These are phyloP conservation scores for Cladosporium oxysporum DNA, from an alignment of 2,329 filamentous ascomycete species.

Conservation along the genomic window DNA sequence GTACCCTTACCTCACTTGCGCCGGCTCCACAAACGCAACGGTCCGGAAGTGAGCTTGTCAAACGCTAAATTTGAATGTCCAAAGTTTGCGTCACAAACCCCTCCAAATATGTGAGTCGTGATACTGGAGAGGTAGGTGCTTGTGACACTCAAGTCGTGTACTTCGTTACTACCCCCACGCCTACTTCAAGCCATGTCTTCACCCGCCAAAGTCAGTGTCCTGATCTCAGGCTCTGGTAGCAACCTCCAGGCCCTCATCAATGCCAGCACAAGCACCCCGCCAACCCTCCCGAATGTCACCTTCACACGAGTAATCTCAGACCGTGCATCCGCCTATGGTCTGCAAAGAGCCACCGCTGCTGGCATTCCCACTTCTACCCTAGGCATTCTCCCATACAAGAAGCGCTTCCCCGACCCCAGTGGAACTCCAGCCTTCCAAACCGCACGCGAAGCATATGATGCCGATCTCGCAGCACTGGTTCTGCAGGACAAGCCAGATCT, in stretches of 20 bases:
- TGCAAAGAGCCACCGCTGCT: conserved; percentile 61
- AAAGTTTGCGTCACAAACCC: conserved; percentile 10
- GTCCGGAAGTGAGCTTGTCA: not conserved
- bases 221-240: conserved; percentile 70
- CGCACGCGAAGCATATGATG: conserved; percentile 71
- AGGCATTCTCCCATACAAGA: conserved; percentile 77
- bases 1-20: not conserved
- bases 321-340: conserved; percentile 64
- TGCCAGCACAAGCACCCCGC: conserved; percentile 56
- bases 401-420: conserved; percentile 60
- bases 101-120: conserved; percentile 1
- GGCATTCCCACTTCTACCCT: conserved; percentile 76
- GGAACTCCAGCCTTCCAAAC: conserved; percentile 40
- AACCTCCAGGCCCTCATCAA: conserved; percentile 79
- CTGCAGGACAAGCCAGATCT: conserved; percentile 67
- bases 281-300: conserved; percentile 52
- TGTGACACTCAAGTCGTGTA: not conserved
- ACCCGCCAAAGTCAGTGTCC: conserved; percentile 35
- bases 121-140: not conserved
- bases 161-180: not conserved
- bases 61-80: not conserved
- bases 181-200: conserved; percentile 5
- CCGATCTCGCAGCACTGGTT: conserved; percentile 69
- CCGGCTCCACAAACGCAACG: not conserved
- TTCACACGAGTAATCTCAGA: conserved; percentile 68